Evolutionary conservation across 805 yeast genomes (phyloP), one percentile per base, ranked within the genome.

Genomic region (Lachancea mirantina): DNA sequence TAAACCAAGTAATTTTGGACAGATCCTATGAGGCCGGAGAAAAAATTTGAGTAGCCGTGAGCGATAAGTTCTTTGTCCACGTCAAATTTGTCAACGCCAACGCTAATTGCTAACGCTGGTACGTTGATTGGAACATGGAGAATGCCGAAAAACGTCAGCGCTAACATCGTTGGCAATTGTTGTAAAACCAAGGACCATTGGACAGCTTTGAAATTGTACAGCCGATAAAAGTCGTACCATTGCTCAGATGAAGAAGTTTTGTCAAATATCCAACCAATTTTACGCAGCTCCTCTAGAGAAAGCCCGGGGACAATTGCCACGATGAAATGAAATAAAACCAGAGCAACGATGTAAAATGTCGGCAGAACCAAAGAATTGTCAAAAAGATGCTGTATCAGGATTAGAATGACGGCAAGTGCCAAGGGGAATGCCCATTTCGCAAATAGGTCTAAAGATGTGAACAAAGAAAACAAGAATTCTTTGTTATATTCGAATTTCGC

Each of bases 51-150:
- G 39, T 80, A 70, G 3, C 98, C 98, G 59, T 92, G 98, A 1
- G 96, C 96, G 19, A 89, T 79, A 37, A 92, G 69, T 59, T 92
- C 98, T 38, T 88, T 70, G 57, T 92, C 95, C 24, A 92, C 95
- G 53, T 88, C 94, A 44, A 83, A 74, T 28, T 68, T 61, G 56
- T 83, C 92, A 71, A 83, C 79, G 3, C 84, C 84, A 1, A 84
- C 72, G 5, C 95, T 81, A 11, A 88, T 92, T 0, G 97, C 96
- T 28, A 92, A 67, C 0, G 98, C 97, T 1, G 98, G 98, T 9
- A 92, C 96, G 54, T 92, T 92, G 39, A 92, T 92, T 4, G 98
- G 98, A 8, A 92, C 98, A 49, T 92, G 98, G 35, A 92, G 62
- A 23, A 92, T 81, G 8, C 98, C 98, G 50, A 92, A 92, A 53